A percentile compares a stretch with the other conserved stretches of the same genome.
Evolutionary conservation across 495 filamentous ascomycete genomes (phyloP).

Genomic region (Penicillium verhagenii): DNA sequence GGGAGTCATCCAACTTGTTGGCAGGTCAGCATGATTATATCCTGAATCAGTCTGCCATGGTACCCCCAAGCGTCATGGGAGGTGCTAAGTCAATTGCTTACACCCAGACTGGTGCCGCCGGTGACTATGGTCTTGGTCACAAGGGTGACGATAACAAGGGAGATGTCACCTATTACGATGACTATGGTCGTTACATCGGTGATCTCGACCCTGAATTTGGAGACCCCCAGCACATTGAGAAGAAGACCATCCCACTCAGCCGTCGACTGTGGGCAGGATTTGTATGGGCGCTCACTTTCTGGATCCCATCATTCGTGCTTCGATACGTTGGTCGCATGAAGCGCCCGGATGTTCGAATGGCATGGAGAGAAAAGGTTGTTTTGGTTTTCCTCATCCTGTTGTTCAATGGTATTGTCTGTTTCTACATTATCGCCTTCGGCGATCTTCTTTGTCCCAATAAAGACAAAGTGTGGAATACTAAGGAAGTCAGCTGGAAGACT

Average conservation of each 20-base stretch:
- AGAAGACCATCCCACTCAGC: conserved; percentile 56
- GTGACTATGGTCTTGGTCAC: conserved; percentile 82
- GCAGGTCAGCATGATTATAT: conserved; percentile 72
- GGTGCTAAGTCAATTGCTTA: conserved; percentile 69
- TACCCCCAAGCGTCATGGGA: conserved; percentile 55
- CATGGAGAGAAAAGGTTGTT: conserved; percentile 93
- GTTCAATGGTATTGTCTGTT: conserved; percentile 80
- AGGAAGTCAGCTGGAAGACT: conserved; percentile 69
- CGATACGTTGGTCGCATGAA: conserved; percentile 91
- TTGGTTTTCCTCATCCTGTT: conserved; percentile 77
- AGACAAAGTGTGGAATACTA: conserved; percentile 81
- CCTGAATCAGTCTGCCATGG: conserved; percentile 55
- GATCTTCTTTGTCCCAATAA: conserved; percentile 83
- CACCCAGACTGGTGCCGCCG: conserved; percentile 48
- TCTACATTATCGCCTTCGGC: conserved; percentile 90
- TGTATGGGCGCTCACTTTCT: conserved; percentile 87
- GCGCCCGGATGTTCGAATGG: conserved; percentile 92
- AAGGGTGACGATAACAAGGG: conserved; percentile 81
- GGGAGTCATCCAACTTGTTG: conserved; percentile 59
- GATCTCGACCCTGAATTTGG: conserved; percentile 74
- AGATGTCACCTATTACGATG: conserved; percentile 62
- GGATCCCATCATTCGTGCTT: conserved; percentile 87
- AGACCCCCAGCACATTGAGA: conserved; percentile 71
- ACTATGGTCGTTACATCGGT: conserved; percentile 53
- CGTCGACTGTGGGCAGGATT: conserved; percentile 76